phyloP scores from a whole-genome alignment of 2,329 filamentous ascomycete genomes.

The Lachnellula cervina region DNA sequence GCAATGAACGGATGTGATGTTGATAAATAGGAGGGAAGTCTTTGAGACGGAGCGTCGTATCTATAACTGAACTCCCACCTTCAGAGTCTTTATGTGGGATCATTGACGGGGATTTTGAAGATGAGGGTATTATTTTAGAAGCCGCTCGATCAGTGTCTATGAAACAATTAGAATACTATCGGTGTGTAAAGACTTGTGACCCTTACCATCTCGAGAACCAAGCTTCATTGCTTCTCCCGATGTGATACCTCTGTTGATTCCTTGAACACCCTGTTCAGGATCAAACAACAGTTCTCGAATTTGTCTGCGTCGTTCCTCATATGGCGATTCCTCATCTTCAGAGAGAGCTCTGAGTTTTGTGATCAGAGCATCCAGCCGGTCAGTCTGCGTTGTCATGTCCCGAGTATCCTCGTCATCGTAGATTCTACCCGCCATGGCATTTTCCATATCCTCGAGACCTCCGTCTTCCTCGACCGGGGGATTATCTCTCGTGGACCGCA shows the following conservation, averaged over 20 bases:
- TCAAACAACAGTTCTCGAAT: constrained; percentile 5
- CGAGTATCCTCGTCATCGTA: background rate
- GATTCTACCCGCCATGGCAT: background rate
- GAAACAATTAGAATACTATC: too few species aligned
- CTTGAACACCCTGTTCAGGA: background rate
- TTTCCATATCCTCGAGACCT: background rate
- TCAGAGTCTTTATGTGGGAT: background rate
- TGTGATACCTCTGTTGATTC: background rate
- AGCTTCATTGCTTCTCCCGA: background rate
- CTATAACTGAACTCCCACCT: background rate
- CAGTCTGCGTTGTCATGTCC: background rate
- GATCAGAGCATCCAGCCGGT: constrained; percentile 9
- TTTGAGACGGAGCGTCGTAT: constrained; percentile 28
- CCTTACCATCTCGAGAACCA: constrained; percentile 14
- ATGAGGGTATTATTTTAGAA: background rate
- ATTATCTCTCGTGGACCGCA: background rate
- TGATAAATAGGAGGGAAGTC: constrained; percentile 2
- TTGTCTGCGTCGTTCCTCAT: constrained; percentile 7
- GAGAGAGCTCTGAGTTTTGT: background rate
- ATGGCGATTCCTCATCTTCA: constrained; percentile 6
- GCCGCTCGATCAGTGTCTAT: background rate
- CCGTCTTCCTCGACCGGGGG: background rate
- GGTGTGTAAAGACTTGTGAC: too few species aligned
- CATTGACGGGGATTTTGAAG: background rate
- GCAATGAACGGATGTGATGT: background rate